Conservation (phyloP, 2,329 filamentous ascomycete species). For the Raffaelea deltoideospora region DNA sequence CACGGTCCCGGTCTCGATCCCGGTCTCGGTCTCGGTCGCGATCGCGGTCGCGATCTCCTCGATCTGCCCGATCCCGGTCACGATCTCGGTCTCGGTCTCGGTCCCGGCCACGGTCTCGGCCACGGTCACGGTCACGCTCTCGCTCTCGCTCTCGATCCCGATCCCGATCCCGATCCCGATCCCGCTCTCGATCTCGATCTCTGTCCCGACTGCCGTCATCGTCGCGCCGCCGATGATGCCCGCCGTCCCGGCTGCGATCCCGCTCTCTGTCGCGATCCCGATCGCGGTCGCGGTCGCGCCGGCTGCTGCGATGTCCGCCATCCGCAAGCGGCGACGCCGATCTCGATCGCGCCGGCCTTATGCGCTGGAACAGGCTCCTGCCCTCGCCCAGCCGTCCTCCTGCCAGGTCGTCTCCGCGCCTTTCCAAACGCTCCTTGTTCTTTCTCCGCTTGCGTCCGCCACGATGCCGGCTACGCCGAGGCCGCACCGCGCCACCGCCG, state of each 20-base stretch:
- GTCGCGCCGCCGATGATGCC: conserved; percentile 3
- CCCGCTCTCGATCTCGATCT: neutral
- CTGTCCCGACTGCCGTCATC: conserved; percentile 2
- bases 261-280: conserved; percentile 3
- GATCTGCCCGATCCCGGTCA: neutral
- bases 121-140: conserved; percentile 4
- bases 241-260: conserved; percentile 9
- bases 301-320: conserved; percentile 3
- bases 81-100: conserved; percentile 13
- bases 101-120: conserved; percentile 4
- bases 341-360: conserved; percentile 1
- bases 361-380: neutral
- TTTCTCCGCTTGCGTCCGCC: conserved; percentile 2
- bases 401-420: neutral
- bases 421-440: neutral
- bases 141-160: conserved; percentile 6
- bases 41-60: neutral
- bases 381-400: neutral
- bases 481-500: neutral
- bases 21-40: neutral
- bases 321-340: conserved; percentile 5
- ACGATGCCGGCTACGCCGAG: conserved; percentile 7
- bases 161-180: conserved; percentile 1
- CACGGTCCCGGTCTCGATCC: neutral
- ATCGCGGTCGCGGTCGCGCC: conserved; percentile 3